Conservation (phyloP, 1,284 basidiomycete genomes). For the Ceratobasidium theobromae region DNA sequence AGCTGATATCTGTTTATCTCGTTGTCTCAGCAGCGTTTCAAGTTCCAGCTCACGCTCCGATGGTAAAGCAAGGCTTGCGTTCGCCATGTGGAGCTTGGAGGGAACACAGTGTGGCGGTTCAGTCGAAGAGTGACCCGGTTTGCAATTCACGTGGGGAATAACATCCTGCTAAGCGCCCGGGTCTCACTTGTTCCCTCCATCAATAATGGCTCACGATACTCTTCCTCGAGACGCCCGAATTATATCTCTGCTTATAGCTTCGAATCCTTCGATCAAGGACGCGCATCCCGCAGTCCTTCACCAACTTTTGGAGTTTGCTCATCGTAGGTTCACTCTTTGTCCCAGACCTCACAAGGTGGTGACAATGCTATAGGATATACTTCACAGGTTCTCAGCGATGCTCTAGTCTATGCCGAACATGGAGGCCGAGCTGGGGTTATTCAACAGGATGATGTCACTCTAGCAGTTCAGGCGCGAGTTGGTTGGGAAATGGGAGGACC, state of each 20-base stretch:
- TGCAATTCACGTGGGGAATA: not conserved
- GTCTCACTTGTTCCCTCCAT: not conserved
- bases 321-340: conserved; percentile 54
- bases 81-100: conserved; percentile 5
- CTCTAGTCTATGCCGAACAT: conserved; percentile 92
- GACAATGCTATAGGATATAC: conserved; percentile 63
- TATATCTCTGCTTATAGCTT: conserved; percentile 89
- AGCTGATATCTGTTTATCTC: conserved; percentile 66
- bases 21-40: conserved; percentile 66
- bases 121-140: not conserved
- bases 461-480: conserved; percentile 90
- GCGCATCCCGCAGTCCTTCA: conserved; percentile 92
- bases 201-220: conserved; percentile 48
- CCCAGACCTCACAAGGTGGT: not conserved
- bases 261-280: conserved; percentile 90
- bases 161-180: conserved; percentile 12
- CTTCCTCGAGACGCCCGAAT: conserved; percentile 88
- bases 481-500: conserved; percentile 94
- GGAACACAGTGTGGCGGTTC: conserved; percentile 8
- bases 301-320: conserved; percentile 93
- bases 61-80: conserved; percentile 47
- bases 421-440: conserved; percentile 77
- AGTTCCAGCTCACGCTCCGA: conserved; percentile 73
- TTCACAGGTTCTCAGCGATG: conserved; percentile 85
- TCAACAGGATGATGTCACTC: conserved; percentile 86